Evolutionary conservation across 495 filamentous ascomycete species (phyloP).

Genomic region (Talaromyces wortmannii): DNA sequence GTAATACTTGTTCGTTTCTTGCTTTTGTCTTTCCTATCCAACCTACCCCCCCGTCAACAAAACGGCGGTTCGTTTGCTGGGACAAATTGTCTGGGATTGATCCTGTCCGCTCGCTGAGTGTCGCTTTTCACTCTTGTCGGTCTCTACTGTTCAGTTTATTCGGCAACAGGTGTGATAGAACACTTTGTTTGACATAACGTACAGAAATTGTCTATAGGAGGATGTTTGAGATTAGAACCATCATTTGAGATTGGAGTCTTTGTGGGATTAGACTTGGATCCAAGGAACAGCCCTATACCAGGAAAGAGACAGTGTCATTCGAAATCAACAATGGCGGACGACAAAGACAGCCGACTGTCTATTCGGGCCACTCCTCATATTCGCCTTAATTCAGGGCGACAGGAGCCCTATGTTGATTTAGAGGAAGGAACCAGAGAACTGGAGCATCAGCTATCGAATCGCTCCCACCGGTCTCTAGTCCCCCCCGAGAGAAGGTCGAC

Average conservation of each 20-base stretch:
- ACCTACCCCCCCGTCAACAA: not conserved
- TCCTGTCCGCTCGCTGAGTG: not conserved
- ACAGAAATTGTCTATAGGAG: not conserved
- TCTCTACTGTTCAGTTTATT: not conserved
- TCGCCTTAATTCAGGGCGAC: constrained; percentile 51
- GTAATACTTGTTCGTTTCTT: not conserved
- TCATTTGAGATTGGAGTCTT: not conserved
- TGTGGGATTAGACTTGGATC: not conserved
- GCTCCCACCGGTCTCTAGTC: constrained; percentile 15
- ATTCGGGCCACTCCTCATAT: constrained; percentile 40
- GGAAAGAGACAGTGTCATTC: not conserved
- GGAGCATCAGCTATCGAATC: constrained; percentile 19
- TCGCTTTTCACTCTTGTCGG: not conserved
- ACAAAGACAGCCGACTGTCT: not conserved
- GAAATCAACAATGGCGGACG: constrained; percentile 1
- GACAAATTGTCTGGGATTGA: not conserved
- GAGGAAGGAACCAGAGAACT: constrained; percentile 1
- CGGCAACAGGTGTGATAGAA: not conserved
- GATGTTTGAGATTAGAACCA: not conserved
- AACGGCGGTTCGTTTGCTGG: not conserved
- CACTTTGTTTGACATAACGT: not conserved
- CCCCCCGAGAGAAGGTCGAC: not conserved
- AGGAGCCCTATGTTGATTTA: constrained; percentile 38
- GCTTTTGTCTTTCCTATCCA: not conserved
- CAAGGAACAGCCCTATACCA: not conserved